Base-by-base conservation (phyloP, 176 grass and related monocot species). In the Avena sativa region DNA sequence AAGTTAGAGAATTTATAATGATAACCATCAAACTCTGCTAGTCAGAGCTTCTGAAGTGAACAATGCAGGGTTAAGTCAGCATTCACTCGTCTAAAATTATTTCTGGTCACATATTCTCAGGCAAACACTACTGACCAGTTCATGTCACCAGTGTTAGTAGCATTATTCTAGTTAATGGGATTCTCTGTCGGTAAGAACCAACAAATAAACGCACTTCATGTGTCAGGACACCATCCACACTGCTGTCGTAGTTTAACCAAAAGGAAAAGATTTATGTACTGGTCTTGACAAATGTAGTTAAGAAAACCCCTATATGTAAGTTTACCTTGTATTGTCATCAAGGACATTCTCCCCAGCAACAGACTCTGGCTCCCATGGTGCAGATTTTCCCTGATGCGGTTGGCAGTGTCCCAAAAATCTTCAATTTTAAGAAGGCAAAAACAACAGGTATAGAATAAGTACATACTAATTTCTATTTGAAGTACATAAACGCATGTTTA, bases 331-430 rank as follows among this genome's bases (percentile, higher is more conserved):
- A 32, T 84, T 86, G 4, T 88, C 86, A 55, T 75, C 52, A 91
- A 88, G 59, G 87, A 93, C 83, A 82, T 82, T 74, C 71, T 88
- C 90, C 53, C 80, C 89, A 75, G 88, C 21, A 90, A 89, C 92
- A 83, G 89, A 89, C 44, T 93, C 94, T 75, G 82, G 80, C 80
- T 94, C 92, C 94, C 92, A 96, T 65, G 93, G 86, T 89, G 91
- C 94, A 82, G 90, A 87, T 85, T 92, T 94, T 55, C 89, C 92
- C 55, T 82, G 76, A 62, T 92, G 87, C 15, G 94, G 93, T 50
- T 90, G 76, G 82, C 93, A 96, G 81, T 99, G 91, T 32, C 97
- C 97, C 86, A 99, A 91, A 82, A 99, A 99, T 90, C 97, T 99
- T 74, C 74, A 94, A 83, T 73, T 78, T 81, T 62, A 90, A 64